phyloP scores from a whole-genome alignment of 2,329 filamentous ascomycete species.

The Pseudocercospora crystallina region DNA sequence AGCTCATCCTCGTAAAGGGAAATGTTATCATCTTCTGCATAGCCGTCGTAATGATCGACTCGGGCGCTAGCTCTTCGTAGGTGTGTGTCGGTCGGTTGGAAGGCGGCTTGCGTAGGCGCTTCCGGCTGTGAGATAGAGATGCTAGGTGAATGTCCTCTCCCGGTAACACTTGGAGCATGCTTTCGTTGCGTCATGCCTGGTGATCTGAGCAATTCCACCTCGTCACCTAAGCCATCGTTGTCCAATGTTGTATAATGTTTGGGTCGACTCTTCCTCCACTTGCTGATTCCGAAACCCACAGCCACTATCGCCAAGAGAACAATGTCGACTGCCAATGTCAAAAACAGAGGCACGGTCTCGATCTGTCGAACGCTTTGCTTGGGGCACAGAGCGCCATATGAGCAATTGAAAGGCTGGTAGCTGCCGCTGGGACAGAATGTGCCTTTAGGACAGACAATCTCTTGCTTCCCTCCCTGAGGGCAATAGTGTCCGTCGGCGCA shows the following conservation, averaged over 20 bases:
- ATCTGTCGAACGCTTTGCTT: slow-evolving; percentile 45
- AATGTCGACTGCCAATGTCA: slow-evolving; percentile 48
- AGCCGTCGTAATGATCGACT: slow-evolving; percentile 31
- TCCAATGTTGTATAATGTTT: slow-evolving; percentile 26
- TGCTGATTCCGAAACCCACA: slow-evolving; percentile 37
- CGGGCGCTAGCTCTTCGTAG: slow-evolving; percentile 24
- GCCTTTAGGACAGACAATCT: slow-evolving; percentile 48
- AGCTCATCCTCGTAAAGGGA: slow-evolving; percentile 29
- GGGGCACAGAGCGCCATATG: slow-evolving; percentile 48
- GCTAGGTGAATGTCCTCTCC: slow-evolving; percentile 10
- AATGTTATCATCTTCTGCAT: slow-evolving; percentile 30
- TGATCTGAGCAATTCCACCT: slow-evolving; percentile 32
- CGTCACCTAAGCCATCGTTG: slow-evolving; percentile 26
- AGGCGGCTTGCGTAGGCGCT: not conserved
- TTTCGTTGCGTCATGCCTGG: slow-evolving; percentile 39
- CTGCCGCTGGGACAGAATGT: slow-evolving; percentile 55
- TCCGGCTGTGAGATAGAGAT: slow-evolving; percentile 7
- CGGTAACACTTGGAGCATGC: slow-evolving; percentile 6
- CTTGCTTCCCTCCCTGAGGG: slow-evolving; percentile 39
- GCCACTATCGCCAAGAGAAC: slow-evolving; percentile 41
- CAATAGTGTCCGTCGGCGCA: slow-evolving; percentile 54
- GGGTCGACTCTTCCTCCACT: slow-evolving; percentile 36
- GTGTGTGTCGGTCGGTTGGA: slow-evolving; percentile 13
- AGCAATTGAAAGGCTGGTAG: slow-evolving; percentile 50
- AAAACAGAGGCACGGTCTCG: slow-evolving; percentile 45